phyloP scores from a whole-genome alignment of 2,329 filamentous ascomycete genomes.

The Pseudocercospora crystallina region DNA sequence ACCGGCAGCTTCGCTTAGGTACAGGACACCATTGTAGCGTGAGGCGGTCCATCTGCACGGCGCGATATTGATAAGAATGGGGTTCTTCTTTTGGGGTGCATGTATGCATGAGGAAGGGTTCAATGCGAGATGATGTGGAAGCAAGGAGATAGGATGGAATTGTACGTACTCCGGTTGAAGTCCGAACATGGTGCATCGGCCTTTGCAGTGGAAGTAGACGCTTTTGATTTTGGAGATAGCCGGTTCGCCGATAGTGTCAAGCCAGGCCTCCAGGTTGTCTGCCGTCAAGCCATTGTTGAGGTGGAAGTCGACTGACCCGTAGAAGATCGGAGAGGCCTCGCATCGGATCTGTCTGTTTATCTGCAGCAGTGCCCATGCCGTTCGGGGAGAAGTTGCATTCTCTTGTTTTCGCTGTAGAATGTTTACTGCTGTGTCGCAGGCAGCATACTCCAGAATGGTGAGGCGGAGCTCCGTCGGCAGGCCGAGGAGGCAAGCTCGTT shows the following conservation, averaged over 20 bases:
- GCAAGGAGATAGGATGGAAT: too few relatives aligned
- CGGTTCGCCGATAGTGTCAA: background rate
- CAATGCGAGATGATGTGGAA: too few relatives aligned
- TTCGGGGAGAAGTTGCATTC: background rate
- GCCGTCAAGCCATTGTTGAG: background rate
- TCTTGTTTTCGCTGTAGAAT: background rate
- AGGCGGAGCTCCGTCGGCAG: slow-evolving; percentile 6
- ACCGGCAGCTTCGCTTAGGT: too few relatives aligned
- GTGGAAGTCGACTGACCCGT: background rate
- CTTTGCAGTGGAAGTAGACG: background rate
- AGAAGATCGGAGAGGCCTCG: background rate
- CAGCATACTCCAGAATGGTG: background rate
- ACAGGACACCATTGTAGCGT: too few relatives aligned
- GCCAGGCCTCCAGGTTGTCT: background rate
- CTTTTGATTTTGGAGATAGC: background rate
- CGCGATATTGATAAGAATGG: too few relatives aligned
- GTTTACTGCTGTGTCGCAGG: background rate
- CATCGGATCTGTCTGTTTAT: background rate
- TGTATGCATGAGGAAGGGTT: too few relatives aligned
- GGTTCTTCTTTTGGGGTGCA: too few relatives aligned
- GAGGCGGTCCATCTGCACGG: too few relatives aligned
- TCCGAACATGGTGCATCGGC: background rate
- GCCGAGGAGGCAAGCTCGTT: slow-evolving; percentile 2
- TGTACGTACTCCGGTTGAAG: background rate
- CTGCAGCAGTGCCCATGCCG: background rate